These are phyloP conservation scores for Passiflora organensis DNA, from an alignment of 345 rosid genomes.

Conservation along the genomic window DNA sequence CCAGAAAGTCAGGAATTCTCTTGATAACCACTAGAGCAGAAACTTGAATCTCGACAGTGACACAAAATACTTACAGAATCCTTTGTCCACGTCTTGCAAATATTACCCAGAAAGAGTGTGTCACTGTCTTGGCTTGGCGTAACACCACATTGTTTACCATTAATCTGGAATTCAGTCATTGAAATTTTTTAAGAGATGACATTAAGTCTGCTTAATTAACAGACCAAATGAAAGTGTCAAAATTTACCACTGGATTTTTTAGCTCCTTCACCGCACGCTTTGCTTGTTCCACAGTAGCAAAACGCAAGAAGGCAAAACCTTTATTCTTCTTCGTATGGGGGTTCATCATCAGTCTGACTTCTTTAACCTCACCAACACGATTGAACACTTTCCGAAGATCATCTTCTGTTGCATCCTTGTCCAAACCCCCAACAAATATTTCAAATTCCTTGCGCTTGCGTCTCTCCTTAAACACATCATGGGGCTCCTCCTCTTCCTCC, in stretches of 20 bases:
- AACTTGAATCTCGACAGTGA: conserved; percentile 13
- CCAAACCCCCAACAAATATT: conserved; percentile 90
- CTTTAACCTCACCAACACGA: conserved; percentile 77
- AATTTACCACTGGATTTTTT: conserved; percentile 80
- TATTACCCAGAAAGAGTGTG: conserved; percentile 93
- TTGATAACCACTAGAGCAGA: conserved; percentile 11
- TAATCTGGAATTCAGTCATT: conserved; percentile 66
- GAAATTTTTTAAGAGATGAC: conserved; percentile 22
- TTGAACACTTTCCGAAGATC: conserved; percentile 76
- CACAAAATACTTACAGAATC: conserved; percentile 78
- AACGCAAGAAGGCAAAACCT: conserved; percentile 95
- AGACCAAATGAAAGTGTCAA: conserved; percentile 31
- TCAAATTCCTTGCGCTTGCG: conserved; percentile 95
- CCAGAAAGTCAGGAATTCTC: conserved; percentile 14
- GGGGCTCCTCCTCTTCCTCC: conserved; percentile 60
- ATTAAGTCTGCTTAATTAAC: conserved; percentile 26
- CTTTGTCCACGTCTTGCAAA: conserved; percentile 89
- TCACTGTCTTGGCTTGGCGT: conserved; percentile 93
- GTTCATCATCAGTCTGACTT: conserved; percentile 84
- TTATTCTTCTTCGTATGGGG: conserved; percentile 89
- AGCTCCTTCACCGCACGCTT: conserved; percentile 75
- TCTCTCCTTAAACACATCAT: conserved; percentile 72
- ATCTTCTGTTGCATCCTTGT: conserved; percentile 77
- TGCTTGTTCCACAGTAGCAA: conserved; percentile 89
- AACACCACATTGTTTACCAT: conserved; percentile 96